Percentiles rank a stretch among this genome's conserved stretches.
Evolutionary conservation across 1,284 basidiomycete genomes (phyloP).

Genomic region (Sphaerobolus stellatus): DNA sequence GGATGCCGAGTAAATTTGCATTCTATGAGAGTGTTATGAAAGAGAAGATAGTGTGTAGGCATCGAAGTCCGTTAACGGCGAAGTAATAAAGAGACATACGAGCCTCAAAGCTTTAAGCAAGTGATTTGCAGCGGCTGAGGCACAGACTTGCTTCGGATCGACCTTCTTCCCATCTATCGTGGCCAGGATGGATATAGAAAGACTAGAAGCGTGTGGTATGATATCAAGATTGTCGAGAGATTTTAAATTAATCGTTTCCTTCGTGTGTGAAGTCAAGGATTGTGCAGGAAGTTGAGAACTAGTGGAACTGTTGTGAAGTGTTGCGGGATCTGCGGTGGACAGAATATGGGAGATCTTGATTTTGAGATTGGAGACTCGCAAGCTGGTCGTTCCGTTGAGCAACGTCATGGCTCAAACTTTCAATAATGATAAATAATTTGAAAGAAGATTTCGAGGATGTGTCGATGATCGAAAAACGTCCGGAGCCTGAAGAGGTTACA

Average conservation of each 20-base stretch:
- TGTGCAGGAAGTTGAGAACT: too few relatives aligned
- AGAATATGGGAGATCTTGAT: constrained; percentile 5
- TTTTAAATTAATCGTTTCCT: too few relatives aligned
- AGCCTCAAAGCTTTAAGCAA: constrained; percentile 49
- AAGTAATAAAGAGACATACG: constrained; percentile 36
- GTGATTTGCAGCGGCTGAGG: constrained; percentile 51
- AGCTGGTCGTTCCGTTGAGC: background rate
- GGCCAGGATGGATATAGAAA: constrained; percentile 55
- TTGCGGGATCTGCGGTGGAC: background rate
- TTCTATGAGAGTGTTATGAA: constrained; percentile 42
- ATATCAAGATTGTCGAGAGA: constrained; percentile 53
- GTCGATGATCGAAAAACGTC: too few relatives aligned
- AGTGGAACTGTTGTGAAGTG: too few relatives aligned
- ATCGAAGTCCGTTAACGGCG: constrained; percentile 4
- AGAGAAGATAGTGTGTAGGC: constrained; percentile 6
- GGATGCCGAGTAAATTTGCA: constrained; percentile 52
- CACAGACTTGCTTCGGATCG: constrained; percentile 37
- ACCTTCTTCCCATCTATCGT: constrained; percentile 44
- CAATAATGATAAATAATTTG: too few relatives aligned
- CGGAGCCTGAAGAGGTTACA: too few relatives aligned
- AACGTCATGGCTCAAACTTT: too few relatives aligned
- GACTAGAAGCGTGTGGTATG: constrained; percentile 44
- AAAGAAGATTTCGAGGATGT: too few relatives aligned
- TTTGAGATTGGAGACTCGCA: background rate
- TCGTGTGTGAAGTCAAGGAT: too few relatives aligned